A percentile compares a stretch with the other conserved stretches of the same genome.
Evolutionary conservation across 2,329 filamentous ascomycete species (phyloP).

Genomic region (Nigrospora sphaerica): DNA sequence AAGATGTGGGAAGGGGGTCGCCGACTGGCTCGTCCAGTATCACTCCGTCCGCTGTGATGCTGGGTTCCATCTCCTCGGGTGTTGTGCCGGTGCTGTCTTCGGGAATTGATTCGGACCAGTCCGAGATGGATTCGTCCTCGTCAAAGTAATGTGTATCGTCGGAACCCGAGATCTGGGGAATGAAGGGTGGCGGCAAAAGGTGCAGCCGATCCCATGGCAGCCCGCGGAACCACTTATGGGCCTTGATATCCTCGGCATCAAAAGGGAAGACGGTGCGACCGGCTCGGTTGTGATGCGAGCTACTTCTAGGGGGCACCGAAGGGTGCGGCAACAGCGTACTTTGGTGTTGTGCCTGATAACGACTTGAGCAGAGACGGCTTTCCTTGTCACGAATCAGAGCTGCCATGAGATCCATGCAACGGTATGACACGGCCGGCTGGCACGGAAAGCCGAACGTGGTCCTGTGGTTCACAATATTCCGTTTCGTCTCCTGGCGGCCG

Average conservation of each 20-base stretch:
- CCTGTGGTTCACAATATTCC: conserved; percentile 72
- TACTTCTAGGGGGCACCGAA: conserved; percentile 17
- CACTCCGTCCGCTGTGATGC: too few species aligned
- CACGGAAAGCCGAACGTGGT: conserved; percentile 64
- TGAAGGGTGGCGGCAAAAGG: conserved; percentile 64
- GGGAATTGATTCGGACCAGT: conserved; percentile 42
- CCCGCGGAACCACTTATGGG: conserved; percentile 76
- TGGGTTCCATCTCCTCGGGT: too few species aligned
- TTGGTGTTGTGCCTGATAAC: conserved; percentile 63
- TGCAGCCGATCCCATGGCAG: conserved; percentile 75
- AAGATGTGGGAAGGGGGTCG: too few species aligned
- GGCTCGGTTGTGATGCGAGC: conserved; percentile 20
- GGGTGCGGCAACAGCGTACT: conserved; percentile 6
- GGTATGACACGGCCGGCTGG: conserved; percentile 56
- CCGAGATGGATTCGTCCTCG: conserved; percentile 66
- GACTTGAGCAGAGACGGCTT: conserved; percentile 65
- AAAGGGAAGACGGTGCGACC: conserved; percentile 68
- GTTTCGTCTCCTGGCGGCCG: conserved; percentile 70
- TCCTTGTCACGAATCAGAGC: conserved; percentile 69
- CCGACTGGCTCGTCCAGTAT: too few species aligned
- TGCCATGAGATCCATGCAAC: conserved; percentile 71
- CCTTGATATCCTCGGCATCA: conserved; percentile 84
- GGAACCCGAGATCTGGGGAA: conserved; percentile 61
- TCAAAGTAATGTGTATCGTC: conserved; percentile 90
- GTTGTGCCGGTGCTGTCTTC: conserved; percentile 3